These are phyloP conservation scores for Datisca glomerata DNA, from an alignment of 306 rosid genomes.

Conservation along the genomic window DNA sequence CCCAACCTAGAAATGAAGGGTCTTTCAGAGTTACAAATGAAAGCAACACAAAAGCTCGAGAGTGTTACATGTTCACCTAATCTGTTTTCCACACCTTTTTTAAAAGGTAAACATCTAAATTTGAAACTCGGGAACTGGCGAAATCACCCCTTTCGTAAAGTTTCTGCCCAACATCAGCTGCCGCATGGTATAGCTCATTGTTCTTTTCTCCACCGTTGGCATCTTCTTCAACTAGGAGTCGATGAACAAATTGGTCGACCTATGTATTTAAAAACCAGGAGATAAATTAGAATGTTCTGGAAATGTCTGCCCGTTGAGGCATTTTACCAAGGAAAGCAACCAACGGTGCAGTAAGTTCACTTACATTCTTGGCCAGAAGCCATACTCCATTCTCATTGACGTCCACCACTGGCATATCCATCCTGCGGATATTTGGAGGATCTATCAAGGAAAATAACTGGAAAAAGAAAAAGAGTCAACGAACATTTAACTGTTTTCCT, in stretches of 20 bases:
- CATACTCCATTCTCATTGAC: slow-evolving; percentile 80
- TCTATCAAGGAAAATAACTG: slow-evolving; percentile 11
- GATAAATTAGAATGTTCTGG: neutral
- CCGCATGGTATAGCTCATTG: slow-evolving; percentile 44
- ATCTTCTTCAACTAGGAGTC: slow-evolving; percentile 86
- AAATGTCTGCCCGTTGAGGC: neutral
- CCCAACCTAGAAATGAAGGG: slow-evolving; percentile 60
- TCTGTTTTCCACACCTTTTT: slow-evolving; percentile 44
- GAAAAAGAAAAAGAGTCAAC: neutral
- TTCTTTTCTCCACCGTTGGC: slow-evolving; percentile 39
- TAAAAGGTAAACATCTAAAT: slow-evolving; percentile 57
- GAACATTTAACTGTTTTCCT: slow-evolving; percentile 8
- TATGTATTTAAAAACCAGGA: slow-evolving; percentile 9
- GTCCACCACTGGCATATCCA: slow-evolving; percentile 95
- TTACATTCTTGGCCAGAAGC: slow-evolving; percentile 86
- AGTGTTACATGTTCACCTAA: too few relatives aligned
- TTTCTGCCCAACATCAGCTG: slow-evolving; percentile 71
- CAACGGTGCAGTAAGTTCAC: too few relatives aligned
- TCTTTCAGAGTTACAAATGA: slow-evolving; percentile 1
- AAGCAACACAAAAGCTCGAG: too few relatives aligned
- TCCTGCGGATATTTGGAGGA: slow-evolving; percentile 31
- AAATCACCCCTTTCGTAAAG: slow-evolving; percentile 74
- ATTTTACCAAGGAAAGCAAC: neutral
- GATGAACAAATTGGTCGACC: slow-evolving; percentile 89
- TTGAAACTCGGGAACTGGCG: slow-evolving; percentile 49